Base-by-base conservation (phyloP, 495 filamentous ascomycete genomes). In the Letharia columbiana region DNA sequence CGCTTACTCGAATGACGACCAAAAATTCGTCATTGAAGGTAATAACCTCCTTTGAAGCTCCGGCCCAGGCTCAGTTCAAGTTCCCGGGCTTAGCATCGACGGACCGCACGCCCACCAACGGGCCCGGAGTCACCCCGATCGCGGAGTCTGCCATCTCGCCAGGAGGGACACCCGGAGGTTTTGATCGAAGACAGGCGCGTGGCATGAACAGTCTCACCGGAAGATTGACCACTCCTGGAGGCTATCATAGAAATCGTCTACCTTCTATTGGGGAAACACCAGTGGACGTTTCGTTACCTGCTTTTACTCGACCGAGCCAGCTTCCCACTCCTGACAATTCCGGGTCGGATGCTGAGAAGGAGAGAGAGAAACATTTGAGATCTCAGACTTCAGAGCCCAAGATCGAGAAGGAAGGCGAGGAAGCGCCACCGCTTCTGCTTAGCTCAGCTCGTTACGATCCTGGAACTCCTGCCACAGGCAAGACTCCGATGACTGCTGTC, bases 1-100 rank as follows among this genome's bases (percentile, higher is more conserved):
- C 74, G 41, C 70, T 68, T 4, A 62, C 67, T 45, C 72, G 77
- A 44, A 71, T 74, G 56, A 78, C 87, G 59, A 84, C 86, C 18
- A 96, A 94, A 77, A 87, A 85, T 17, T 87, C 91, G n/a, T 82
- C 92, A 6, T 82, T 98, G 49, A 98, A 96, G 74, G 83, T 98
- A 2, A 96, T 98, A 68, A 98, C 94, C 10, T 84, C 88, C 0
- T 98, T 98, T 64, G 87, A 86, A 31, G 75, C 82, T n/a, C 76
- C 80, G n/a, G 77, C 77, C 41, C 78, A 83, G 50, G 41, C 64
- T 20, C 83, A 83, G 62, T 82, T 83, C 70, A 85, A 83, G 66
- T 91, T 92, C 75, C 88, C 90, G 45, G 84, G 86, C 23, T 73
- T 82, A 37, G 81, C 78, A 61, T 82, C 80, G 15, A 89, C 89